These are phyloP conservation scores for Sporothrix brasiliensis DNA, from an alignment of 2,329 filamentous ascomycete genomes.

Conservation along the genomic window DNA sequence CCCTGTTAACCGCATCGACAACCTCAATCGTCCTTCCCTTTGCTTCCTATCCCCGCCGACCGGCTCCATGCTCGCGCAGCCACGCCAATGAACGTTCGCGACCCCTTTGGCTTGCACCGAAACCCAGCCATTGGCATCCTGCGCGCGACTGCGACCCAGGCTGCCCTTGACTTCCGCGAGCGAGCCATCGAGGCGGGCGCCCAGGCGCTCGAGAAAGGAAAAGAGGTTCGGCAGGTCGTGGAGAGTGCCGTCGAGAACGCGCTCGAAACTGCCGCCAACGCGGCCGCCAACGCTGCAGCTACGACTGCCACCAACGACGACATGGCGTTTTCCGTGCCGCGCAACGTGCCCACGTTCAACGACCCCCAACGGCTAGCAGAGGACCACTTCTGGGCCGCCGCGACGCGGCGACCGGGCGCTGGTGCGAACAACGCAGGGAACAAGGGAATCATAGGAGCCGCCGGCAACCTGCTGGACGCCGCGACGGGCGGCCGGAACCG, in stretches of 20 bases:
- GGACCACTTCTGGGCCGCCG: constrained; percentile 65
- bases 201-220: constrained; percentile 51
- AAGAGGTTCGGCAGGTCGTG: constrained; percentile 43
- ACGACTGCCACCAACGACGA: constrained; percentile 40
- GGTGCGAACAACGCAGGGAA: constrained; percentile 27
- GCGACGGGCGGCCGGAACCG: constrained; percentile 38
- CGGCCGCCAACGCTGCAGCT: constrained; percentile 32
- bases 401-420: constrained; percentile 38
- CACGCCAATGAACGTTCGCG: constrained; percentile 47
- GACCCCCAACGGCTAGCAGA: constrained; percentile 67
- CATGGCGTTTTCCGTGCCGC: constrained; percentile 69
- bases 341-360: constrained; percentile 69
- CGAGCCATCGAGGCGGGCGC: constrained; percentile 55
- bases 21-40: neutral
- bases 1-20: neutral
- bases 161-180: constrained; percentile 50
- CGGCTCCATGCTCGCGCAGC: constrained; percentile 28
- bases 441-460: constrained; percentile 61
- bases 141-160: constrained; percentile 52
- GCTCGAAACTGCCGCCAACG: constrained; percentile 29
- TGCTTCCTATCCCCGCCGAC: neutral
- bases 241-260: constrained; percentile 35
- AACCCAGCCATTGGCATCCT: constrained; percentile 50
- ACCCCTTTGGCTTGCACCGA: constrained; percentile 49
- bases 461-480: constrained; percentile 67